These are phyloP conservation scores for Theobroma cacao DNA, from an alignment of 345 rosid species.

Conservation along the genomic window DNA sequence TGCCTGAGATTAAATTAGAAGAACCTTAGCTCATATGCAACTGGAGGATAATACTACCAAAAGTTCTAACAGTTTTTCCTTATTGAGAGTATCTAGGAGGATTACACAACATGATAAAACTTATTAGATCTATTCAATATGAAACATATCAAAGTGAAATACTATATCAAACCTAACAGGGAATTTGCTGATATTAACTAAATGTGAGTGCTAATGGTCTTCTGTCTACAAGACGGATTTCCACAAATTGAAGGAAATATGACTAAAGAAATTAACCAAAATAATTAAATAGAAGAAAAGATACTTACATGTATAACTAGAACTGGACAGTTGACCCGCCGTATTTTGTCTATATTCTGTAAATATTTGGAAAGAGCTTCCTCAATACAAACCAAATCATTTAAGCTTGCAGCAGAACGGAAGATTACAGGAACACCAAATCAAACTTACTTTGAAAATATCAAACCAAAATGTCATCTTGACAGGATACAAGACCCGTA, in stretches of 20 bases:
- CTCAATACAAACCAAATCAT: conserved; percentile 7
- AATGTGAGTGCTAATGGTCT: neutral
- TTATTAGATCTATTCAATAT: neutral
- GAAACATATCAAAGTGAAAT: neutral
- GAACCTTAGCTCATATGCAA: neutral
- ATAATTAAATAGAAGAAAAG: neutral
- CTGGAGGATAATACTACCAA: neutral
- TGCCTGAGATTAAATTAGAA: neutral
- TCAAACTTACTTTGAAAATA: conserved; percentile 65
- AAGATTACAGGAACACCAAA: neutral
- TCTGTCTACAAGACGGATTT: neutral
- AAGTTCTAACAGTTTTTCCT: too few relatives aligned
- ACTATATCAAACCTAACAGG: neutral
- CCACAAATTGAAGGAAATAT: neutral
- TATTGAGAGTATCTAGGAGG: too few relatives aligned
- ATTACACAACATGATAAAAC: neutral
- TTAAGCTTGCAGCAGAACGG: neutral
- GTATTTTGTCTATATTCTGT: conserved; percentile 98
- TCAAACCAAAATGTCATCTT: conserved; percentile 96
- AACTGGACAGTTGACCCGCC: conserved; percentile 81
- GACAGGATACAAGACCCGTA: conserved; percentile 91
- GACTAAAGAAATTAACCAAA: neutral
- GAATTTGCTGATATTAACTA: neutral
- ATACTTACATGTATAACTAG: conserved; percentile 91
- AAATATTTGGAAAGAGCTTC: conserved; percentile 17